Evolutionary conservation across 345 rosid species (phyloP).

Genomic region (Salix dunnii): DNA sequence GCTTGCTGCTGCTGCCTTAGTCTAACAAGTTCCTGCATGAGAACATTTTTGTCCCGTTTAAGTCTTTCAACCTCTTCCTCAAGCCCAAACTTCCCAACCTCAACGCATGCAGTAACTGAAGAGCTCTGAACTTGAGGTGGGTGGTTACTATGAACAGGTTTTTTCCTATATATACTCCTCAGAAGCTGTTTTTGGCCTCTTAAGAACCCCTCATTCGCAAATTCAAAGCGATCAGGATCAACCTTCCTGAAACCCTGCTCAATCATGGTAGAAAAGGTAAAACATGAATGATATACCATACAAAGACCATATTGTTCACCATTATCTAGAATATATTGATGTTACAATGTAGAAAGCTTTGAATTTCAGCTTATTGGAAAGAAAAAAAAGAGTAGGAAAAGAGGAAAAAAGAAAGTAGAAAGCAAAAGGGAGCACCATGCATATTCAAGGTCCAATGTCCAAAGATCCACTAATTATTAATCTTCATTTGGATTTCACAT

Average conservation of each 20-base stretch:
- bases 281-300: not conserved
- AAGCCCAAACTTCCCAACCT: constrained; percentile 95
- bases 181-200: constrained; percentile 84
- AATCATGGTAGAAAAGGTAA: not conserved
- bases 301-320: not conserved
- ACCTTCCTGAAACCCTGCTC: constrained; percentile 93
- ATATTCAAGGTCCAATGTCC: not conserved
- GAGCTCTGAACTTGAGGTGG: constrained; percentile 63
- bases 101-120: constrained; percentile 72
- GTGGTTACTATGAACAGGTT: constrained; percentile 56
- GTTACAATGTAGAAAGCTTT: not conserved
- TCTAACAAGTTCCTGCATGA: constrained; percentile 94
- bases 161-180: constrained; percentile 67
- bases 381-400: not conserved
- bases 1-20: constrained; percentile 89
- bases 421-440: not conserved
- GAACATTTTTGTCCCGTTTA: constrained; percentile 90
- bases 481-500: not conserved
- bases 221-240: constrained; percentile 92
- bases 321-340: not conserved
- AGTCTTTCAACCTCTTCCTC: constrained; percentile 95
- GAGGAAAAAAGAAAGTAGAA: not conserved
- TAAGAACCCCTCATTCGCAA: constrained; percentile 87
- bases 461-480: not conserved
- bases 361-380: too few relatives aligned